Base-by-base conservation (phyloP, 1,139 yeast species). In the Candida gigantensis region DNA sequence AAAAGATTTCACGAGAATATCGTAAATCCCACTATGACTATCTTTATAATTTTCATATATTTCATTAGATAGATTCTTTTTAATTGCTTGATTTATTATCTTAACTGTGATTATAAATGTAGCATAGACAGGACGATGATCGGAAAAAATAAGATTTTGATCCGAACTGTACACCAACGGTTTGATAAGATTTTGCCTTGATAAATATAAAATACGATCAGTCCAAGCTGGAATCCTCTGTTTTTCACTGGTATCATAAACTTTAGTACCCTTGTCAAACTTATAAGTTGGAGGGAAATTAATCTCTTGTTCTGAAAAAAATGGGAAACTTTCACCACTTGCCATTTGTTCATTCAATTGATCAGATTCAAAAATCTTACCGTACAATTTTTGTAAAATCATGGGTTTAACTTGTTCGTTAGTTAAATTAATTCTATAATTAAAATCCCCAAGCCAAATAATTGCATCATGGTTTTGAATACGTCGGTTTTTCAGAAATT, bases 141-240 rank as follows among this genome's bases (percentile, higher is more conserved):
- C 99, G 1, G 96, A 86, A 58, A 92, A 90, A 36, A 66, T 60
- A 28, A 90, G 62, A 24, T 72, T 71, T 10, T 74, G 78, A 3
- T 75, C 81, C 43, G 82, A 72, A 30, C 80, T 77, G 56, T 92
- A 92, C 13, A 71, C 64, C 14, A 76, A 51, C 51, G 86, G 97
- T 40, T 72, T 75, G 42, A 92, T 56, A 18, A 72, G 65, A 39
- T 76, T 75, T 15, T 79, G 76, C 33, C 80, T 62, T 13, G 75
- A 61, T 44, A 58, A 40, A 40, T 52, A 55, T 14, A 84, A 58
- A 15, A 84, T 73, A 34, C 97, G 71, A 58, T 92, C 98, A 6
- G 97, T 90, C 98, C 98, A 92, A 0, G 97, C 92, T 1, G 98
- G 98, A 1, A 88, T 80, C 49, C 98, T 75, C 50, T 84, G 92